Base-by-base conservation (phyloP, 192 early-diverging fungal species). In the Coemansia sp. region DNA sequence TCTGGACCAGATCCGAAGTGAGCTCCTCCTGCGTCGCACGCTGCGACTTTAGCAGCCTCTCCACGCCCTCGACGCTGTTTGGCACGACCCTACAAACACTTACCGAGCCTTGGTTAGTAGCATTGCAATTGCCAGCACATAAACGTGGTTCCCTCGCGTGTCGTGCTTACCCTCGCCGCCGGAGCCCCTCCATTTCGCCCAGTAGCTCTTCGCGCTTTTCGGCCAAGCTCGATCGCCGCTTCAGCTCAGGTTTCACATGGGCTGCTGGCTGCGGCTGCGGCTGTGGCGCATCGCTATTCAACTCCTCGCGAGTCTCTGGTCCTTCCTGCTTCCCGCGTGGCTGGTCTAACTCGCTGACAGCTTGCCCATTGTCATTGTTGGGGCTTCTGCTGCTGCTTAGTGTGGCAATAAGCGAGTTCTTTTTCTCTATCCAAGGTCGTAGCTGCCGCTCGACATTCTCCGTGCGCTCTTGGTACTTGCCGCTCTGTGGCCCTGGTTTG, bases 31-130 rank as follows among this genome's bases (percentile, higher is more conserved):
- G 80, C 38, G 73, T 83, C 24, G 42, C 60, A 1, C 76, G 67
- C 69, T 83, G 80, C 42, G 74, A 74, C 46, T 69, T 63, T 9
- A 83, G 66, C 66, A 83, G 69, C 60, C 64, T 40, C 42, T 77
- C 80, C 20, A 71, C 80, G 0, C 74, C 75, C 26, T 71, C 71
- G 20, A 64, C 72, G 50, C 60, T 74, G 39, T 68, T 51, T 0
- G 75, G 74, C n/a, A 67, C 72, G 28, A 59, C 71, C 3, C 79
- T 77, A 75, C 63, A 63, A 23, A 21, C 13, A 37, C 5, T 16
- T 45, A 62, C 35, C 20, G 20, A 7, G 13, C 50, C 24, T 50
- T 24, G 23, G 26, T 53, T 21, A 53, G 50, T 13, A 53, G 14
- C n/a, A 33, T 53, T 31, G 26, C 26, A 31, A 31, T 5, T 53